Conservation (phyloP, 2,329 filamentous ascomycete species). For the Aspergillus sojae region DNA sequence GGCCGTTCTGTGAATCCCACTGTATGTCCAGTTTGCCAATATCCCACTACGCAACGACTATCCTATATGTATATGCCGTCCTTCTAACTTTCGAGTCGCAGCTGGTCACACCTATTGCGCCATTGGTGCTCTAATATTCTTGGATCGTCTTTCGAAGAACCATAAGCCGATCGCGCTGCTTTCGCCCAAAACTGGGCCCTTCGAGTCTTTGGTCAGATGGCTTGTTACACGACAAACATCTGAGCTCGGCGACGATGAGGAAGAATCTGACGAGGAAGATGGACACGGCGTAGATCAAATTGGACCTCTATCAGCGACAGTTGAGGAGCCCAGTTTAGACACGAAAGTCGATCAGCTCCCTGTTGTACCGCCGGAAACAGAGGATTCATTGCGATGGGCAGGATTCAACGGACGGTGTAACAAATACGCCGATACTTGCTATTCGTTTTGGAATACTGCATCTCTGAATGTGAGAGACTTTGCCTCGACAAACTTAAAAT, state of each 20-base stretch:
- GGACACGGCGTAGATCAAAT: conserved; percentile 21
- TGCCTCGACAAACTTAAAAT: neutral
- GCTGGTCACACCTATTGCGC: conserved; percentile 92
- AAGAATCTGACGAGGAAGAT: conserved; percentile 47
- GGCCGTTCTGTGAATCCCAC: conserved; percentile 78
- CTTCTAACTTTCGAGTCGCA: conserved; percentile 38
- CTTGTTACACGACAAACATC: conserved; percentile 67
- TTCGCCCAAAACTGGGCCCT: conserved; percentile 31
- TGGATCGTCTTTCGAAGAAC: conserved; percentile 62
- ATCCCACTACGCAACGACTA: neutral
- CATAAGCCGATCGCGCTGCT: conserved; percentile 24
- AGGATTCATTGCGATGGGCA: conserved; percentile 53
- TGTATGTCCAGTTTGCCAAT: conserved; percentile 52
- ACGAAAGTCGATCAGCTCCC: conserved; percentile 34
- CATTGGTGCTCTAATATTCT: conserved; percentile 73
- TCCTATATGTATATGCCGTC: conserved; percentile 5
- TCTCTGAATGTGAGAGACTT: conserved; percentile 53
- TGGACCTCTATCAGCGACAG: neutral
- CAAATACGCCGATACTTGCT: conserved; percentile 93
- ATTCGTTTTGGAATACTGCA: conserved; percentile 86
- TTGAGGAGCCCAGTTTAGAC: conserved; percentile 21
- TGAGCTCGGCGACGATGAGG: conserved; percentile 54
- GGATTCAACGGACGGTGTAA: conserved; percentile 91
- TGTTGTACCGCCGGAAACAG: conserved; percentile 23
- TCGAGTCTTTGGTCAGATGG: conserved; percentile 53